Evolutionary conservation across 352 stramenopile species (phyloP), one percentile per base, ranked within the genome.

Genomic region (Phytophthora sansomeana): DNA sequence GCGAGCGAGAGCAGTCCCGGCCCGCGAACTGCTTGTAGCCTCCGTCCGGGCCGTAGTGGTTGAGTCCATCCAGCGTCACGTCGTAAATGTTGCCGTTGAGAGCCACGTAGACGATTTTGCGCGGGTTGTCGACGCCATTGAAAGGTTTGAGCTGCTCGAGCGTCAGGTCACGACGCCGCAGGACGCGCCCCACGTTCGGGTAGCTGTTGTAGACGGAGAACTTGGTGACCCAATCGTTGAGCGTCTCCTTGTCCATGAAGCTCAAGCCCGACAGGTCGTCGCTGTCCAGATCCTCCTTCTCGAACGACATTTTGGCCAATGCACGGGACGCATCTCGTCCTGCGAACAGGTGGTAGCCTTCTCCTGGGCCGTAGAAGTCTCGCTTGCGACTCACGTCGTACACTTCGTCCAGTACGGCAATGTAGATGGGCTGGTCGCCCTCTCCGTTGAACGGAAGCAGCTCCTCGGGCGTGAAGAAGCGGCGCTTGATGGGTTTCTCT

Each of bases 21-120:
- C 97, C 97, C 5, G 96, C 97, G 76, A 99, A 99, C 69, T 93
- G 81, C 55, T 98, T 91, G 83, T 99, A 99, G 33, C 92, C 85
- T 17, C 95, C 90, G 36, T 92, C 91, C 1, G 92, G 84, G 32
- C 93, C 94, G 77, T 99, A 99, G 78, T 98, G 97, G 28, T 88
- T 78, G 9, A 85, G 62, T 5, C 97, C 90, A 51, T 98, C 96
- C 72, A 98, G 97, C 19, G 93, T 98, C 48, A 98, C 92, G 78
- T 99, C 98, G 80, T 98, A 99, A 41, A 99, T 96, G 54, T 97
- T 97, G 63, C 95, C 89, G 17, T 95, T 95, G 4, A 98, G 69
- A 19, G 79, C 96, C 38, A 99, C 78, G 72, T 99, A 99, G 54
- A 98, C 96, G 17, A 89, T 97, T 48, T 96, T 81, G 56, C 88